phyloP scores from a whole-genome alignment of 352 stramenopile genomes.

The Globisporangium paroecandrum region DNA sequence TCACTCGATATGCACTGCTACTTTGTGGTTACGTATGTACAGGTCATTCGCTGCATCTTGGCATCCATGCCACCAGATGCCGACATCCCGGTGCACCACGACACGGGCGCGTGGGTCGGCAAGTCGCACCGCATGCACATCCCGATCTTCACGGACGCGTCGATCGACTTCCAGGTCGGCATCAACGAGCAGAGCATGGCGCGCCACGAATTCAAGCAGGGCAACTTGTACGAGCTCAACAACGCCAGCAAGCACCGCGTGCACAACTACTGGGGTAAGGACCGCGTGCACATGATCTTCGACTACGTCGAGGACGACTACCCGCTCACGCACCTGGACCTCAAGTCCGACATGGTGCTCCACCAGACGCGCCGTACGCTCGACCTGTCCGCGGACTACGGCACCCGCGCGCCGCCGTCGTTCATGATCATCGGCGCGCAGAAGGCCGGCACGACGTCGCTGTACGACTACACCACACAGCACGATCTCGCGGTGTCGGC shows the following conservation, averaged over 20 bases:
- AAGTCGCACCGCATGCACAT: constrained; percentile 97
- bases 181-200: constrained; percentile 79
- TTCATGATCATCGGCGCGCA: constrained; percentile 96
- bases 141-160: constrained; percentile 88
- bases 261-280: constrained; percentile 88
- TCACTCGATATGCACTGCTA: background rate
- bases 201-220: constrained; percentile 91
- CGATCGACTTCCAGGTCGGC: constrained; percentile 86
- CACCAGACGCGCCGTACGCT: constrained; percentile 95
- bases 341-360: constrained; percentile 90
- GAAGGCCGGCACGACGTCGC: constrained; percentile 95
- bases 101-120: constrained; percentile 96
- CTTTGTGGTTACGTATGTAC: background rate
- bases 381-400: constrained; percentile 85
- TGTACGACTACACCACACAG: constrained; percentile 98
- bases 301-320: constrained; percentile 94
- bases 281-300: constrained; percentile 97
- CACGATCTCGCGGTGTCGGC: constrained; percentile 92
- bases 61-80: constrained; percentile 93
- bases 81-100: constrained; percentile 96
- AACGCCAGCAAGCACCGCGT: constrained; percentile 97
- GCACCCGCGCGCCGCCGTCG: constrained; percentile 75
- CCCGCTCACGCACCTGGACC: constrained; percentile 56
- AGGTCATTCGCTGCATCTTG: constrained; percentile 94
- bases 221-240: constrained; percentile 98